Evolutionary conservation across 192 early-diverging fungal genomes (phyloP), one percentile per base, ranked within the genome.

Genomic region (Neocallimastix lanati): DNA sequence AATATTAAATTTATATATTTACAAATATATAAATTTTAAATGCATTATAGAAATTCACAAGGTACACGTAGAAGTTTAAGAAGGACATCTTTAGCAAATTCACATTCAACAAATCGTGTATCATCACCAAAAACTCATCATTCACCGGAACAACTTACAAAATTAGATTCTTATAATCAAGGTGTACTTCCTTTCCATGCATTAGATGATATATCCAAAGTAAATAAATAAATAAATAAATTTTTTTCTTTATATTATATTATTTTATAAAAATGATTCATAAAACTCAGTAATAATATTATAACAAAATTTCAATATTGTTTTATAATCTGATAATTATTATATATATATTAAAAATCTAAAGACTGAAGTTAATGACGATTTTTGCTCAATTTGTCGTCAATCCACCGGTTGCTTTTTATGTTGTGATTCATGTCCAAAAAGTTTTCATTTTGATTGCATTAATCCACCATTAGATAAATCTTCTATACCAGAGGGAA

Each of bases 351-450:
- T 33, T 33, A 11, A 3, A 33, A 33, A 50, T 50, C 16, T 21
- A 50, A 16, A 50, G 40, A 50, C 40, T 50, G 40, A 50, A 50
- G 18, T 50, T 21, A 87, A 81, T 78, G 85, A 89, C 35, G 88
- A 89, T 76, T 81, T 84, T 76, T 89, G 88, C 79, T 85, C 88
- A 0, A 82, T 85, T n/a, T 89, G 88, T 6, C 40, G 21, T 78
- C 76, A 89, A n/a, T 85, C 83, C 4, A 77, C 80, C 0, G 88
- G 88, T 1, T 77, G 78, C 18, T 80, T 89, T 29, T 79, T 89
- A 27, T 89, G 88, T 80, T 89, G 88, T 80, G 88, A 89, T 58
- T 85, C 82, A 9, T 89, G 88, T 80, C 88, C 88, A 29, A 58
- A 84, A 28, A 83, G 84, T 29, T 89, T 89, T 80, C 88, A 89